Base-by-base conservation (phyloP, 1,284 basidiomycete genomes). In the Moniliophthora roreri region DNA sequence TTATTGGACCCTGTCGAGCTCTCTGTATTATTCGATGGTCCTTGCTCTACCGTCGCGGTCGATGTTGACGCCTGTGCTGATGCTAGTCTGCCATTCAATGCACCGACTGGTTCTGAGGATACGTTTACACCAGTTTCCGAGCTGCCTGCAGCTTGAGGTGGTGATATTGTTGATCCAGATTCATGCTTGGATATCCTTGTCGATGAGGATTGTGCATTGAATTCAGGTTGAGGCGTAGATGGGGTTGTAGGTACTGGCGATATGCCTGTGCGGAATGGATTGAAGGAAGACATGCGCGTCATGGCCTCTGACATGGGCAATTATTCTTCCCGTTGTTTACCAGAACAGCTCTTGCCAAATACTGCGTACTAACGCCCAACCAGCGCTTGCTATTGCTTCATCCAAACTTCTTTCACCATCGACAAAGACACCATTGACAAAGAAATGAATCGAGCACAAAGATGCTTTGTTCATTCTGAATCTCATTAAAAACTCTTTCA, bases 191-290 rank as follows among this genome's bases (percentile, higher is more conserved):
- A 18, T 20, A 42, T 21, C 7, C 21, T 13, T 23, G 41, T 11
- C 26, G 15, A 13, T 42, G 44, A 11, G 28, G 44, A 46, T n/a
- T 8, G 44, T 13, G 13, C 24, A 26, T 21, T 16, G 18, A 24
- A 40, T 16, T 40, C 16, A 9, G 44, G 28, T 46, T 32, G 28
- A 32, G 28, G 28, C 6, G 28, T 32, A 32, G 28, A 32, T 6
- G 28, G 11, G 11, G 28, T 6, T 6, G 28, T 6, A 32, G 28
- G 28, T 6, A 11, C 28, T 6, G 28, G 28, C 6, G 28, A 32
- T 32, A 6, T 32, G 28, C 28, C 28, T 32, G 28, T 46, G n/a
- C 44, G 24, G 44, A 46, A 46, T 46, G 44, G 44, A 46, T 46
- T 46, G 44, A 4, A 9, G n/a, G 41, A 32, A 46, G 44, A 46